Percentiles rank a stretch among this genome's conserved stretches.
These are phyloP conservation scores for Knoxdaviesia capensis DNA, from an alignment of 2,329 filamentous ascomycete genomes.

Conservation along the genomic window DNA sequence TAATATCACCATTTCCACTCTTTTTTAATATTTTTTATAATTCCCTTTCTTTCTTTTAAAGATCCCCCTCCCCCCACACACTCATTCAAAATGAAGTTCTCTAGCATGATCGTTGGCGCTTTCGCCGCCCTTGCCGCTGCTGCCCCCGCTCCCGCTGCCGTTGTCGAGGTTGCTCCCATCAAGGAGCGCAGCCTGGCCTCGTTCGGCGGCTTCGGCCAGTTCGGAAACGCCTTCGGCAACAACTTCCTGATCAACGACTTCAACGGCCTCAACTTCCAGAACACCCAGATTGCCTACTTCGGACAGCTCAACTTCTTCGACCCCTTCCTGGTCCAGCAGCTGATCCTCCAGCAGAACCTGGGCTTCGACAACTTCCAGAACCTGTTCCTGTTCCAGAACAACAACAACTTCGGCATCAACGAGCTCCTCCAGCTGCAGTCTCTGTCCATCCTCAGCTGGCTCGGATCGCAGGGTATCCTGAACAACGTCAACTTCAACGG, in stretches of 20 bases:
- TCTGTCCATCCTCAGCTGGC: conserved; percentile 17
- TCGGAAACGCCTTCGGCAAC: conserved; percentile 18
- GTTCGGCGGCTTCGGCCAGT: conserved; percentile 17
- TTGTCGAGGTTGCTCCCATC: conserved; percentile 12
- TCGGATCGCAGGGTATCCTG: conserved; percentile 13
- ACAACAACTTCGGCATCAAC: conserved; percentile 21
- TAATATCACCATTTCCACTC: too few species aligned
- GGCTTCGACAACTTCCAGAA: conserved; percentile 24
- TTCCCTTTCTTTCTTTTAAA: conserved; percentile 8
- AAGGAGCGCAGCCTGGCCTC: conserved; percentile 17
- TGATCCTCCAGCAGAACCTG: conserved; percentile 11
- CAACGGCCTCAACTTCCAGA: conserved; percentile 18
- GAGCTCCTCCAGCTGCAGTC: conserved; percentile 19
- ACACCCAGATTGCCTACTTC: conserved; percentile 22
- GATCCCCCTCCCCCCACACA: conserved; percentile 9
- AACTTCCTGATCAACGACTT: conserved; percentile 19
- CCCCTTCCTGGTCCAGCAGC: conserved; percentile 19
- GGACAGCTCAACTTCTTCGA: conserved; percentile 24
- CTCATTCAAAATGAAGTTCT: conserved; percentile 26
- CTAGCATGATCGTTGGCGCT: conserved; percentile 21
- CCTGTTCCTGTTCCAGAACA: conserved; percentile 18
- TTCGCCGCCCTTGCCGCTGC: conserved; percentile 23
- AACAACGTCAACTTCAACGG: conserved; percentile 9
- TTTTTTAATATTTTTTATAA: conserved; percentile 1
- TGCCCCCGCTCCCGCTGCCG: conserved; percentile 16